phyloP scores from a whole-genome alignment of 164 flowering plant genomes.

The Umbellularia californica region DNA sequence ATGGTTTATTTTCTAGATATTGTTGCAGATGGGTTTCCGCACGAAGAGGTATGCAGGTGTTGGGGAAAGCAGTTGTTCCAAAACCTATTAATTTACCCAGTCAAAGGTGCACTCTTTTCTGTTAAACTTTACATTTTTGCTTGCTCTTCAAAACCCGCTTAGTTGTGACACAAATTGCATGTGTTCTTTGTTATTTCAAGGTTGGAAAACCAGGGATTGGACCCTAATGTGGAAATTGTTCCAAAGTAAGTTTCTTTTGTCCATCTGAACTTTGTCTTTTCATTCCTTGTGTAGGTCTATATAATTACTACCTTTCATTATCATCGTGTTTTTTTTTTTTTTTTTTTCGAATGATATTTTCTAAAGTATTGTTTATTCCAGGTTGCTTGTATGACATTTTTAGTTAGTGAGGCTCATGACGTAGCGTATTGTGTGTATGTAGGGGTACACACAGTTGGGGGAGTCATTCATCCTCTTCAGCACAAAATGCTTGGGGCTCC shows the following conservation, averaged over 20 bases:
- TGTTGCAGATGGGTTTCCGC: constrained; percentile 62
- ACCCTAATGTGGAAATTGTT: constrained; percentile 94
- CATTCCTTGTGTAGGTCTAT: not conserved
- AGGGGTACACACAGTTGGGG: constrained; percentile 99
- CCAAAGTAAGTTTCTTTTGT: constrained; percentile 73
- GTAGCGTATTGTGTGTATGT: not conserved
- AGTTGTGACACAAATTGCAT: not conserved
- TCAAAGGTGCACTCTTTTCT: constrained; percentile 53
- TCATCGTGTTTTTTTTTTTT: not conserved
- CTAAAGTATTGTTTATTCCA: too few relatives aligned
- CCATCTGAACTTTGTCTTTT: not conserved
- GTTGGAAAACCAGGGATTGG: constrained; percentile 93
- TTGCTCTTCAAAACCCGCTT: not conserved
- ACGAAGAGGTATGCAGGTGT: constrained; percentile 84
- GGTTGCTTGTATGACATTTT: not conserved
- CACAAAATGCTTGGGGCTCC: constrained; percentile 83
- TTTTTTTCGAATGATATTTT: too few relatives aligned
- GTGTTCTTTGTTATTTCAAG: constrained; percentile 39
- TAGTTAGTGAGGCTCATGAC: not conserved
- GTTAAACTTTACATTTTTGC: not conserved
- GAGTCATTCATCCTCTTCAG: constrained; percentile 59
- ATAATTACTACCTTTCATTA: too few relatives aligned
- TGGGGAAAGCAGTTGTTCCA: constrained; percentile 91
- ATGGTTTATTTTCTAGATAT: constrained; percentile 6
- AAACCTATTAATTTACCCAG: constrained; percentile 97